Conservation (phyloP, 2,329 filamentous ascomycete genomes). For the Diaporthe ampelina region DNA sequence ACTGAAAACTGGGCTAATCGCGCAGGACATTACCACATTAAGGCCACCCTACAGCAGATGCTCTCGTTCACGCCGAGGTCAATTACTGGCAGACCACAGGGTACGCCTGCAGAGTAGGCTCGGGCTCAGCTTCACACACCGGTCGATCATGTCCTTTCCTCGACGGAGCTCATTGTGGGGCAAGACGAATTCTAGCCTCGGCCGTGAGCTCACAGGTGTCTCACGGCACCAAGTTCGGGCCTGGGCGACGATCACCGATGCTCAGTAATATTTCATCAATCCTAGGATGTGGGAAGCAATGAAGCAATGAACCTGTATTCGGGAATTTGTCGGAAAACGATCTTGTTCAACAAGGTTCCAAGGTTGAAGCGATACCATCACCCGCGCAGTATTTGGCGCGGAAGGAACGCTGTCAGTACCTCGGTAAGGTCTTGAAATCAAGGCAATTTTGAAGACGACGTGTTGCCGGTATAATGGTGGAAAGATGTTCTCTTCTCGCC, state of each 20-base stretch:
- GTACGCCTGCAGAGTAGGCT: neutral
- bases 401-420: neutral
- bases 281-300: too few species aligned
- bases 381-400: neutral
- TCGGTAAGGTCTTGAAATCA: too few species aligned
- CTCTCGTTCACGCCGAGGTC: neutral
- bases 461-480: too few species aligned
- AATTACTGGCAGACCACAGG: neutral
- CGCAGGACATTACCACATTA: neutral
- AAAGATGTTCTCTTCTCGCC: too few species aligned
- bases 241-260: too few species aligned
- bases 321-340: neutral
- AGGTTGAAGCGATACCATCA: neutral
- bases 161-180: neutral
- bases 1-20: neutral
- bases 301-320: too few species aligned
- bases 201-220: too few species aligned
- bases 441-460: too few species aligned
- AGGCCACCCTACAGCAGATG: neutral
- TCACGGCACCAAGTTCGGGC: too few species aligned
- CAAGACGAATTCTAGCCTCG: too few species aligned
- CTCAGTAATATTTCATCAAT: too few species aligned
- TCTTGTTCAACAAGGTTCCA: neutral
- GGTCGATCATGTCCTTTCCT: too few species aligned
- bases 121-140: neutral